phyloP scores from a whole-genome alignment of 371 early-diverging fungal genomes.

The Syncephalastrum monosporum region DNA sequence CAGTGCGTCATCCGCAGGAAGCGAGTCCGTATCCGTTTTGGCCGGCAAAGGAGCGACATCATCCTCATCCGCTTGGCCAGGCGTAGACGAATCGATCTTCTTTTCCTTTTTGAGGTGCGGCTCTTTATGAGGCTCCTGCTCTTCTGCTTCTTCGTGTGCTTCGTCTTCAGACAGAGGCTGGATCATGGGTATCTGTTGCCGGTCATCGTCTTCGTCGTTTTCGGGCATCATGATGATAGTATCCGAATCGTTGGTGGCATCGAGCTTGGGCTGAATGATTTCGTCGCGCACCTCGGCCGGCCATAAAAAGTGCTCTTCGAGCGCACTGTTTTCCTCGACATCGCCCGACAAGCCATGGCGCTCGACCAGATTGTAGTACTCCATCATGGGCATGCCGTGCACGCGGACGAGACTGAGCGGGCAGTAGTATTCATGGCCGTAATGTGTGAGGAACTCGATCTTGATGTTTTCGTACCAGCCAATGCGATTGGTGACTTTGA shows the following conservation, averaged over 20 bases:
- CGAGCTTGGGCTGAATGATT: constrained; percentile 32
- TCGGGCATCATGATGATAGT: constrained; percentile 13
- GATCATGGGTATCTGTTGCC: constrained; percentile 8
- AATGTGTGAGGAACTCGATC: constrained; percentile 87
- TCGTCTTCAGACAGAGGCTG: constrained; percentile 2
- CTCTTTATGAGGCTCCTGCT: too few species aligned
- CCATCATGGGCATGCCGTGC: constrained; percentile 91
- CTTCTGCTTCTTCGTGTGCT: not conserved
- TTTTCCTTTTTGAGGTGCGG: too few species aligned
- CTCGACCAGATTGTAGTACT: constrained; percentile 75
- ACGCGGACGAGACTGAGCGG: constrained; percentile 87
- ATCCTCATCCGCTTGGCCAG: too few species aligned
- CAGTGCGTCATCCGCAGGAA: too few species aligned
- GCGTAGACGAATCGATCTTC: too few species aligned
- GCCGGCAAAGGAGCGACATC: too few species aligned
- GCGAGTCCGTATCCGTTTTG: too few species aligned
- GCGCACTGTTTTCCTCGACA: constrained; percentile 26
- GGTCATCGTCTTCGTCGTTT: constrained; percentile 12
- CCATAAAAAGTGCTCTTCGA: constrained; percentile 36
- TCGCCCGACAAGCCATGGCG: constrained; percentile 33
- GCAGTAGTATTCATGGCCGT: constrained; percentile 93
- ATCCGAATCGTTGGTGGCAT: constrained; percentile 25
- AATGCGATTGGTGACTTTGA: constrained; percentile 69
- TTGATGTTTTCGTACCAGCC: constrained; percentile 85
- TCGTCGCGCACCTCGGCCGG: constrained; percentile 40